phyloP scores from a whole-genome alignment of 257 asterid genomes.

The Verbascum thapsus region DNA sequence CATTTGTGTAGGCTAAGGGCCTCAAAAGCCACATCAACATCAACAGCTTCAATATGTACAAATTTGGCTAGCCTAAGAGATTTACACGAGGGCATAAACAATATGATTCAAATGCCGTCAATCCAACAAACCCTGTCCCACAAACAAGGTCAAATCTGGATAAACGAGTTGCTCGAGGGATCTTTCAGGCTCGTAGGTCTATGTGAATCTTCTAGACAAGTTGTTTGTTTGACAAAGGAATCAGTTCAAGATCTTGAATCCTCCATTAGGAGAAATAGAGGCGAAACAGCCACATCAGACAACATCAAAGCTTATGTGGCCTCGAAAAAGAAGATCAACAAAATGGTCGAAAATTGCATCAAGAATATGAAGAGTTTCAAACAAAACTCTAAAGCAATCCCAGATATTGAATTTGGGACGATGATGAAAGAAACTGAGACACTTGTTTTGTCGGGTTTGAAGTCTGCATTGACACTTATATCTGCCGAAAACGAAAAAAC shows the following conservation, averaged over 20 bases:
- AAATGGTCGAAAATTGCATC: conserved; percentile 24
- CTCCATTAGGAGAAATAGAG: conserved; percentile 30
- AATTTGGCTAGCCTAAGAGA: not conserved
- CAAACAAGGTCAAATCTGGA: conserved; percentile 6
- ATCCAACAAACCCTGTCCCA: not conserved
- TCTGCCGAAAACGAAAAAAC: too few relatives aligned
- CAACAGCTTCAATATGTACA: conserved; percentile 18
- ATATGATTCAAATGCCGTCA: not conserved
- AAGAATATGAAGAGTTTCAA: conserved; percentile 7
- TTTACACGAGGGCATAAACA: not conserved
- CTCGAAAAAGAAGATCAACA: conserved; percentile 30
- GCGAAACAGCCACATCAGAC: not conserved
- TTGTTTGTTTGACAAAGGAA: conserved; percentile 32
- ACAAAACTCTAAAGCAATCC: too few relatives aligned
- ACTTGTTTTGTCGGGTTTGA: too few relatives aligned
- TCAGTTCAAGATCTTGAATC: conserved; percentile 36
- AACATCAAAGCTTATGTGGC: conserved; percentile 24
- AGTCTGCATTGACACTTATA: too few relatives aligned
- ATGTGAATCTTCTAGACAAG: conserved; percentile 26
- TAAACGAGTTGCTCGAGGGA: conserved; percentile 35
- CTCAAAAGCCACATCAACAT: conserved; percentile 24
- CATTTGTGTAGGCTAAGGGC: conserved; percentile 31
- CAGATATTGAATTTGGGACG: too few relatives aligned
- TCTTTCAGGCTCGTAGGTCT: conserved; percentile 34
- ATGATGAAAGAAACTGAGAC: too few relatives aligned